phyloP scores from a whole-genome alignment of 768 basidiomycete genomes.

The Serendipita sp. region DNA sequence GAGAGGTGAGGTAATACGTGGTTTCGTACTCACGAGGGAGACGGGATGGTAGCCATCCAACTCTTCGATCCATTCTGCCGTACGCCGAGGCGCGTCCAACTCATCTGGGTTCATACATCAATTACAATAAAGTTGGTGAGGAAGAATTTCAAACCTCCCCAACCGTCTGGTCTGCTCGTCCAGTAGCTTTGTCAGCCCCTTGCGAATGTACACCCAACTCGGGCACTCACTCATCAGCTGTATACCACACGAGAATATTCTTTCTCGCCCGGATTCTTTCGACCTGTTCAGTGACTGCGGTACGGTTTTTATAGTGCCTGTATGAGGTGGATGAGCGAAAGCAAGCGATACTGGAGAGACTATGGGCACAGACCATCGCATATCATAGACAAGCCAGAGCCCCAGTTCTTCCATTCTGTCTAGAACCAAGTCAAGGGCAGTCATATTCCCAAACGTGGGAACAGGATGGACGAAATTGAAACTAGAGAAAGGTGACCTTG shows the following conservation, averaged over 20 bases:
- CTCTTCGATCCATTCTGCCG: slow-evolving; percentile 13
- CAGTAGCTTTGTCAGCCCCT: too few species aligned
- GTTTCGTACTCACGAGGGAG: slow-evolving; percentile 9
- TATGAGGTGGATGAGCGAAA: neutral
- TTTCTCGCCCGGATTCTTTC: slow-evolving; percentile 10
- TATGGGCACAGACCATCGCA: slow-evolving; percentile 13
- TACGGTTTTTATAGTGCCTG: slow-evolving; percentile 12
- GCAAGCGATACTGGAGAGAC: too few species aligned
- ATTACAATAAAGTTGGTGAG: neutral
- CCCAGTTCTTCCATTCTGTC: slow-evolving; percentile 14
- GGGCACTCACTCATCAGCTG: slow-evolving; percentile 14
- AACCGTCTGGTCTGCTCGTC: too few species aligned
- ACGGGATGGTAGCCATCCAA: slow-evolving; percentile 17
- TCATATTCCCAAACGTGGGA: slow-evolving; percentile 13
- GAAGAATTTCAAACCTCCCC: neutral
- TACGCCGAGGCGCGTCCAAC: slow-evolving; percentile 8
- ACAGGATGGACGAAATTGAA: slow-evolving; percentile 19
- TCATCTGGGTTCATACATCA: slow-evolving; percentile 9
- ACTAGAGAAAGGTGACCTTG: slow-evolving; percentile 4
- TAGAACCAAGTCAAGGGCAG: slow-evolving; percentile 7
- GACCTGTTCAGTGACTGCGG: slow-evolving; percentile 14
- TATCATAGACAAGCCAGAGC: slow-evolving; percentile 18
- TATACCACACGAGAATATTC: slow-evolving; percentile 15
- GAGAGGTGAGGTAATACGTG: too few species aligned
- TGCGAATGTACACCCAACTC: neutral